Conservation (phyloP, 768 basidiomycete genomes). For the Tricholoma flavovirens region DNA sequence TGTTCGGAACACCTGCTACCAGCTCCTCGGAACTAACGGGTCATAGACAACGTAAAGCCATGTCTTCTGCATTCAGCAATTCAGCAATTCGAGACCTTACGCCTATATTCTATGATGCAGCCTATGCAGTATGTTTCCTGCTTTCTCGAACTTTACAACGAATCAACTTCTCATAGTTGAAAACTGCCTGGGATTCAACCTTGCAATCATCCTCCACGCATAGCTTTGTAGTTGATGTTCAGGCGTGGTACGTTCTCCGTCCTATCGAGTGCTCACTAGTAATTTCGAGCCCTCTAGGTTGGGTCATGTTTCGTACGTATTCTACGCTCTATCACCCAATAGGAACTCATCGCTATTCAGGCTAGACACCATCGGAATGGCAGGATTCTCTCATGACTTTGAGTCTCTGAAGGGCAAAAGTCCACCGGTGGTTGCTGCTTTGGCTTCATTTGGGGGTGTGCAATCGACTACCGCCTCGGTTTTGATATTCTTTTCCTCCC, state of each 20-base stretch:
- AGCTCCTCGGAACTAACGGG: too few relatives aligned
- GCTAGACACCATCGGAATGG: slow-evolving; percentile 44
- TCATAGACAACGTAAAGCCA: slow-evolving; percentile 41
- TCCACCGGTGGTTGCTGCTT: slow-evolving; percentile 30
- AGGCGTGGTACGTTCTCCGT: slow-evolving; percentile 31
- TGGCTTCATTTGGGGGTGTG: slow-evolving; percentile 29
- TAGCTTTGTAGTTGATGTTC: slow-evolving; percentile 40
- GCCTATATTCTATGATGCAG: slow-evolving; percentile 44
- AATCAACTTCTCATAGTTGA: slow-evolving; percentile 18
- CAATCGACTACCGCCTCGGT: slow-evolving; percentile 22
- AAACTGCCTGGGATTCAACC: slow-evolving; percentile 20
- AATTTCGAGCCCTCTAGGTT: background rate
- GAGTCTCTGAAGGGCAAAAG: too few relatives aligned
- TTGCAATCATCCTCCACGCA: slow-evolving; percentile 26
- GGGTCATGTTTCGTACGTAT: too few relatives aligned
- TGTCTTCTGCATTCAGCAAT: slow-evolving; percentile 33
- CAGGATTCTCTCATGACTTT: too few relatives aligned
- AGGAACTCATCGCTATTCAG: slow-evolving; percentile 20
- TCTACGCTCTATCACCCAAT: too few relatives aligned
- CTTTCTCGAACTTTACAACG: background rate
- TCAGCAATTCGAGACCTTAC: slow-evolving; percentile 36
- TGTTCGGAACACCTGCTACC: background rate
- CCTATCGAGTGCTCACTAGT: slow-evolving; percentile 16
- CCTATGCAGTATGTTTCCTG: slow-evolving; percentile 36
- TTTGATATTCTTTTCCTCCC: slow-evolving; percentile 29